Evolutionary conservation across 495 filamentous ascomycete genomes (phyloP), one percentile per base, ranked within the genome.

Genomic region (Tuber borchii): DNA sequence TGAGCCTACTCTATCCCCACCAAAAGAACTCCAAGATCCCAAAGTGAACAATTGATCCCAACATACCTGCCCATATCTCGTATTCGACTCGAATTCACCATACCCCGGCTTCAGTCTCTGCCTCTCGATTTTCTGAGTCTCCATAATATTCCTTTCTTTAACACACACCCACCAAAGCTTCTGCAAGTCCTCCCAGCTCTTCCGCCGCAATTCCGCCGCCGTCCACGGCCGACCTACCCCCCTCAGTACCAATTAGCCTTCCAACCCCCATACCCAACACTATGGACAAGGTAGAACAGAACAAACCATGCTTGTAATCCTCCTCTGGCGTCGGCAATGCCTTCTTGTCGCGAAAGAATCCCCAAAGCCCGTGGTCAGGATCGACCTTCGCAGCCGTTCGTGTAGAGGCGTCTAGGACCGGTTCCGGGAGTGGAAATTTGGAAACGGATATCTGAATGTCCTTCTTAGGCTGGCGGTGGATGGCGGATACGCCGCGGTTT

Each of bases 151-250:
- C 79, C 92, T 88, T 85, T 99, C 96, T 86, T 93, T 96, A 76
- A 90, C 87, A 83, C 96, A 99, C 44, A 93, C 90, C 92, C 93
- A 98, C 95, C 95, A 99, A 75, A 99, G 87, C 72, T 85, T 85
- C 82, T 97, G 94, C 70, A 99, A 85, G 84, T 97, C 95, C 68
- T 97, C 93, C 93, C 93, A 99, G 74, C 90, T 91, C 85, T 97
- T 97, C 70, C 87, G 85, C 51, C 94, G 89, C 72, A 99, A 88
- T 85, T 99, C 96, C 85, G 92, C 90, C n/a, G 91, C 90, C 43
- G 87, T 88, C 96, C 96, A 99, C 42, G 88, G 84, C 70, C 95
- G 90, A 44, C 95, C 91, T 92, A 77, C 75, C 71, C 16, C 75
- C 26, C 42, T 9, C n/a, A 45, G 37, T 42, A 9, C 48, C 46